A percentile compares a stretch with the other conserved stretches of the same genome.
Conservation (phyloP, 2,329 filamentous ascomycete genomes). For the Colletotrichum sp. region DNA sequence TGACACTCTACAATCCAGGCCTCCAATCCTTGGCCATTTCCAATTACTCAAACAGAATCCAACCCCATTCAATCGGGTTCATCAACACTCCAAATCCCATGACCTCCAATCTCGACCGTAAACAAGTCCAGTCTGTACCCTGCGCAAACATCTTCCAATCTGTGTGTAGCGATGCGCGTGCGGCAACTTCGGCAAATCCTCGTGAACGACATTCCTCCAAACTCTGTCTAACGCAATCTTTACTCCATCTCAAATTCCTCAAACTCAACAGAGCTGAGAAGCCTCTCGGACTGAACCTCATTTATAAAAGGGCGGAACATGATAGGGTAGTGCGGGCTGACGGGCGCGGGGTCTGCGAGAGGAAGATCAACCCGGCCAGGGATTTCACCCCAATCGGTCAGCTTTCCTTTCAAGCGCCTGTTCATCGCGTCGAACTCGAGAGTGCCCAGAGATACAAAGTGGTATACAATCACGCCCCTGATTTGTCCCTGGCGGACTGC, state of each 20-base stretch:
- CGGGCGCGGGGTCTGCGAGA: background rate
- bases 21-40: background rate
- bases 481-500: conserved; percentile 44
- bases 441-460: conserved; percentile 41
- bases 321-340: background rate
- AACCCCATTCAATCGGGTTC: background rate
- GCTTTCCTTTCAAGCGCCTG: background rate
- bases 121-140: background rate
- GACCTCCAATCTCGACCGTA: rapidly evolving
- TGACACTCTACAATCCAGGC: background rate
- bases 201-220: background rate
- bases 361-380: background rate
- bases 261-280: conserved; percentile 5
- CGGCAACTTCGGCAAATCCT: background rate
- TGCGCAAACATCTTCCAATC: background rate
- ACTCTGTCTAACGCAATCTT: background rate
- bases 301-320: background rate
- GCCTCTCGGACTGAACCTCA: background rate
- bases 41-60: background rate
- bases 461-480: conserved; percentile 41
- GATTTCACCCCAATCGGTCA: background rate
- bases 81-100: background rate
- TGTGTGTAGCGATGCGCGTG: background rate
- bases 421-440: conserved; percentile 45
- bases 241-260: conserved; percentile 4